Base-by-base conservation (phyloP, 805 yeast species). In the Saccharomycopsis babjevae region DNA sequence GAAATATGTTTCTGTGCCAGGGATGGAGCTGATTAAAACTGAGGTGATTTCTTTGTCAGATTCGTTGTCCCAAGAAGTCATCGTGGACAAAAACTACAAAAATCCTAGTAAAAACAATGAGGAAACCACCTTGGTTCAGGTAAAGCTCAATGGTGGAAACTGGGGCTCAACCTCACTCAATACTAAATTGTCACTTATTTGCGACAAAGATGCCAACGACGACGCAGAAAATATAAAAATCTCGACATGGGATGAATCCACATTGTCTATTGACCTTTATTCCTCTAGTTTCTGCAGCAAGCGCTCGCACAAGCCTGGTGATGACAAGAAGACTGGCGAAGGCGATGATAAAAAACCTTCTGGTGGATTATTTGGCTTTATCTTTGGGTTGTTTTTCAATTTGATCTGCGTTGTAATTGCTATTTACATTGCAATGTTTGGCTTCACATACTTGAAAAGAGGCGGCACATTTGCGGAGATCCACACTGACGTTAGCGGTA, bases 301-400 rank as follows among this genome's bases (percentile, higher is more conserved):
- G 59, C 66, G 70, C n/a, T 66, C 66, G 4, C 65, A 68, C n/a
- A 57, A 65, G 38, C 63, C 73, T 62, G 54, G 34, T 15, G 67
- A 61, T 54, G 64, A 59, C 8, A 38, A 61, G 8, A 64, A 67
- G n/a, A 68, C 69, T 18, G 65, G 62, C 25, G 66, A 61, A 22
- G 67, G 68, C 18, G 73, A 72, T 32, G 68, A 70, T 11, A 67
- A 65, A 43, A 64, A 68, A 25, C 66, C 71, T 16, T 67, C 66
- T 2, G 68, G 71, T 57, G 70, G 66, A 4, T 73, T 71, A 20
- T 71, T 71, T 50, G 73, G 71, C n/a, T 72, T 71, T 50, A 85
- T 62, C 8, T 84, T 93, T 85, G 94, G 96, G 59, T 82, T 92
- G 85, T 68, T 90, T 10, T 89, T 92, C 69, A 84, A 92, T 66